Evolutionary conservation across 1,284 basidiomycete species (phyloP), one percentile per base, ranked within the genome.

Genomic region (Fomitopsis palustris): DNA sequence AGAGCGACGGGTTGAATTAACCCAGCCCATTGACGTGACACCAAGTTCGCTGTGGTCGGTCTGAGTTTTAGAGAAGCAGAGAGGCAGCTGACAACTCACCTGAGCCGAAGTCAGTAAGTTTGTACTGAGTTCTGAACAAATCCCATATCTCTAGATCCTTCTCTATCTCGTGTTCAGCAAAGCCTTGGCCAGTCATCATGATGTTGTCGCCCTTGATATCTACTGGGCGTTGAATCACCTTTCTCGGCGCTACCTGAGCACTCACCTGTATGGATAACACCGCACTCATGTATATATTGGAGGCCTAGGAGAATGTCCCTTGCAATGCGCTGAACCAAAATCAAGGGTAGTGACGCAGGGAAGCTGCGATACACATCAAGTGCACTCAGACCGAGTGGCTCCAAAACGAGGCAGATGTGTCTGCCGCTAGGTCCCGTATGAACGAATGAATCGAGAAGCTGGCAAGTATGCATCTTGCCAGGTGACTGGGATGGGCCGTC

Each of bases 181-280:
- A 33, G 1, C 12, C 45, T 17, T 14, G 29, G 29, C 19, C 45
- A 19, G 42, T 49, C 39, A 59, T 23, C 19, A 59, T 21, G 10
- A 59, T 55, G 43, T 59, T 59, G 47, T 59, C 58, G 8, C 37
- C 38, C 35, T 59, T 59, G 54, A 59, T 51, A 23, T 59, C 58
- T 59, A 10, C 19, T n/a, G 23, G 19, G 9, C 12, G 41, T 43
- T 10, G 7, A 10, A 6, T 43, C n/a, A 43, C 12, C 2, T 16
- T 39, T 3, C 38, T 7, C 41, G n/a, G 19, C n/a, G 41, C 19
- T 2, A 21, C 41, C 8, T 6, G 23, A 10, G 9, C 19, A 21
- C 41, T 10, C 3, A 43, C 41, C 41, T n/a, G 41, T 43, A 43
- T 43, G 41, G 41, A 43, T 43, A 19, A 43, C 12, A 19, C 41